Evolutionary conservation across 768 basidiomycete species (phyloP), one percentile per base, ranked within the genome.

Genomic region (Boletus subcaerulescens): DNA sequence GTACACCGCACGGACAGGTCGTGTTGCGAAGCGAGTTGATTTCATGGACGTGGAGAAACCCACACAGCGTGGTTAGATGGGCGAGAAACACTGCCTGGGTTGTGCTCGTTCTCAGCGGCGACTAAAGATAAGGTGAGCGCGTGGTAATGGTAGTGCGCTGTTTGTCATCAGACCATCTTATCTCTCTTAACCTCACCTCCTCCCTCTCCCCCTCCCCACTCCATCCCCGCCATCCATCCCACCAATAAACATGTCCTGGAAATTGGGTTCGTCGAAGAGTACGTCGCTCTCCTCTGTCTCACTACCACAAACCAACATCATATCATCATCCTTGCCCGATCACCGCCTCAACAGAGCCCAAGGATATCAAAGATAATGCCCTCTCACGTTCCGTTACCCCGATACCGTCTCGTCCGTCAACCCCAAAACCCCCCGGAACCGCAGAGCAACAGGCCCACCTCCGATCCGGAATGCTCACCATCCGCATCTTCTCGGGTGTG

Each of bases 401-500:
- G 50, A 83, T 91, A 59, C 86, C 87, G 22, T 92, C 90, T 13
- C 80, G 90, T 24, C 86, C 90, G n/a, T 81, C 82, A 5, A 91
- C 90, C 0, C 90, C 91, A 20, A 87, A 81, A 65, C 77, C 83
- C 4, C 74, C 74, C 53, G 68, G 75, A 67, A 76, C 76, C 32
- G 60, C 76, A 49, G 83, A 85, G 62, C 70, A 62, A 8, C 72
- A 69, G 12, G 65, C 67, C 10, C 83, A 87, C 69, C 88, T 90
- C 62, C 82, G 91, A 71, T 88, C 84, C 43, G 96, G 96, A 47
- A 86, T 95, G 81, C 85, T 98, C 63, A 95, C 92, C 59, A 94
- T 99, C 71, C 85, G 93, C 57, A 93, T 99, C 68, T 95, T 95
- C 76, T 94, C 89, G 63, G 91, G 90, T 90, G 58, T 59, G 82